These are phyloP conservation scores for Fragaria nilgerrensis DNA, from an alignment of 306 rosid genomes.

Conservation along the genomic window DNA sequence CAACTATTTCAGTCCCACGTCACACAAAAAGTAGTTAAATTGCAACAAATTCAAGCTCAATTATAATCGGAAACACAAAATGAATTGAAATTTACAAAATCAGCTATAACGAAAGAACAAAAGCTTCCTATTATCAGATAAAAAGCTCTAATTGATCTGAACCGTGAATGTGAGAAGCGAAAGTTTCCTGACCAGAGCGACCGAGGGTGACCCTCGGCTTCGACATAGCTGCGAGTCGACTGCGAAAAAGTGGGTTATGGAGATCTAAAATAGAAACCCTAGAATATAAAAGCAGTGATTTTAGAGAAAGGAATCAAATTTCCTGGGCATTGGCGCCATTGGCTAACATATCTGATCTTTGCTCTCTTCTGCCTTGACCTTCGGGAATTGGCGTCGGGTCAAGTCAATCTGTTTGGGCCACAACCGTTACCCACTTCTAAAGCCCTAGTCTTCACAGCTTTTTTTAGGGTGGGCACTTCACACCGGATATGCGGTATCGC, in stretches of 20 bases:
- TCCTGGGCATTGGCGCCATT: background rate
- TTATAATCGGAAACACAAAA: background rate
- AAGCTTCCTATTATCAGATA: background rate
- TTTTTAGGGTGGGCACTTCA: too few species aligned
- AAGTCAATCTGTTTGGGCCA: too few species aligned
- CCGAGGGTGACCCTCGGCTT: constrained; percentile 58
- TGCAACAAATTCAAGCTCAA: background rate
- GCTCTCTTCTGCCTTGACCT: too few species aligned
- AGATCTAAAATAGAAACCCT: constrained; percentile 13
- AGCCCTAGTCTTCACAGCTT: too few species aligned
- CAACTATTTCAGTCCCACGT: background rate
- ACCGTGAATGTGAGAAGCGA: background rate
- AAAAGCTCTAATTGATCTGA: background rate
- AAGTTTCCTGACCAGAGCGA: constrained; percentile 54
- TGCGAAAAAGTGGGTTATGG: background rate
- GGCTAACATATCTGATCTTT: background rate
- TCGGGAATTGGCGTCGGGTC: too few species aligned
- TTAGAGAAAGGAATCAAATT: background rate
- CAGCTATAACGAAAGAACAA: background rate
- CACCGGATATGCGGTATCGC: too few species aligned
- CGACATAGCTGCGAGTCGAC: constrained; percentile 30
- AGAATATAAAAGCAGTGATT: background rate
- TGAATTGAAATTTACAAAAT: background rate
- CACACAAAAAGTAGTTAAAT: background rate
- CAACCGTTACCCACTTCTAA: too few species aligned